Conservation (phyloP, 768 basidiomycete genomes). For the Tulasnella sp. region DNA sequence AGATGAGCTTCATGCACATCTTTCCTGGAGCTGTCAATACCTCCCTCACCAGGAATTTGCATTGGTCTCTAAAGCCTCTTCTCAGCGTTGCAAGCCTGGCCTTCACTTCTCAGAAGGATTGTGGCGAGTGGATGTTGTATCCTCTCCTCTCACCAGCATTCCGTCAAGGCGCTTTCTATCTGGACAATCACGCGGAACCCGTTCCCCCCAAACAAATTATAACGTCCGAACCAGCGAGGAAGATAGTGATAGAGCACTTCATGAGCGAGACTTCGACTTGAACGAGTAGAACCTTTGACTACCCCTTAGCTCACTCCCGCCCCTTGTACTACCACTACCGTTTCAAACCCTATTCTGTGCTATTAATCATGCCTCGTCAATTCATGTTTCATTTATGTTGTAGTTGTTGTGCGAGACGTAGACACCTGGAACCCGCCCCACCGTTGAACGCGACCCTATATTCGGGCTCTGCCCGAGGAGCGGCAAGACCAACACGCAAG, state of each 20-base stretch:
- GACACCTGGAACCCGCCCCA: no score
- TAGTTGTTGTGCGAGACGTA: no score
- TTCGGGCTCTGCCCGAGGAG: no score
- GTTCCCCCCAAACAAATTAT: background rate
- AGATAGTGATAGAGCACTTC: background rate
- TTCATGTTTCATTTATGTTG: no score
- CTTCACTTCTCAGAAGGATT: background rate
- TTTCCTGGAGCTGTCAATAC: slow-evolving; percentile 14
- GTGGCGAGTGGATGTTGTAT: slow-evolving; percentile 13
- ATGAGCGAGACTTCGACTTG: background rate
- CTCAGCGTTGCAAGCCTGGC: background rate
- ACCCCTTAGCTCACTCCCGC: no score
- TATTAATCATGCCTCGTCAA: no score
- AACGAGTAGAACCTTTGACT: no score
- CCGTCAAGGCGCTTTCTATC: slow-evolving; percentile 1
- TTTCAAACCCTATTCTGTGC: no score
- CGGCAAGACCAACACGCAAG: no score
- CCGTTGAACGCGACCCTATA: no score
- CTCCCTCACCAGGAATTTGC: slow-evolving; percentile 19
- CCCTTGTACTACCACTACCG: no score
- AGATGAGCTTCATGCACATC: slow-evolving; percentile 13
- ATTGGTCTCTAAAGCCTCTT: slow-evolving; percentile 1
- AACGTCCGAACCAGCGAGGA: background rate
- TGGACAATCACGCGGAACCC: slow-evolving; percentile 12
- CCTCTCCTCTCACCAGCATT: background rate